phyloP scores from a whole-genome alignment of 176 grass and related monocot species.

The Poa annua region DNA sequence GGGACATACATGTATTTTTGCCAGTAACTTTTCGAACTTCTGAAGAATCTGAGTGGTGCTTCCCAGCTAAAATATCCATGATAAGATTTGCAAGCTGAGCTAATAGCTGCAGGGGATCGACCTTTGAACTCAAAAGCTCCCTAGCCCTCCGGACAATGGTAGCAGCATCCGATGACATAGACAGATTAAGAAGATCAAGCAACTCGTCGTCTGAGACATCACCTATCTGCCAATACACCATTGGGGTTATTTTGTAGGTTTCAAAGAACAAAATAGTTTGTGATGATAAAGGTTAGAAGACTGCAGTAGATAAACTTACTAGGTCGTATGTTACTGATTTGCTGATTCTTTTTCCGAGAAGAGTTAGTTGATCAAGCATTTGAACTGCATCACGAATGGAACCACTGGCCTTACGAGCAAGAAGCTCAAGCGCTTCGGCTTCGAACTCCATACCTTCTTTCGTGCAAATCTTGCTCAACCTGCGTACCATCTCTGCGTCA shows the following conservation, averaged over 20 bases:
- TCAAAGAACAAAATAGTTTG: neutral
- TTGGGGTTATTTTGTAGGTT: conserved; percentile 30
- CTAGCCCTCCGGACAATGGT: conserved; percentile 72
- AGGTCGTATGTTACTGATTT: conserved; percentile 71
- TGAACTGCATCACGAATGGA: conserved; percentile 81
- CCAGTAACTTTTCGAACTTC: conserved; percentile 52
- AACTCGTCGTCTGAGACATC: conserved; percentile 87
- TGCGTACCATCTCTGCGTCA: conserved; percentile 48
- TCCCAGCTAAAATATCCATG: conserved; percentile 82
- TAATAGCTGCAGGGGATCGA: conserved; percentile 70
- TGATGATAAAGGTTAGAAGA: conserved; percentile 21
- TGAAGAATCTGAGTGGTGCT: conserved; percentile 42
- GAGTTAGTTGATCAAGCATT: conserved; percentile 82
- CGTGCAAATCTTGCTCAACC: conserved; percentile 73
- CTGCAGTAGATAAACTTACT: conserved; percentile 46
- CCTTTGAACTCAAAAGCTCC: conserved; percentile 82
- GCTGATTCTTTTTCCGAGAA: conserved; percentile 84
- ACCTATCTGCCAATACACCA: conserved; percentile 64
- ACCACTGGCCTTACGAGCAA: conserved; percentile 76
- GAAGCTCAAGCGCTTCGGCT: conserved; percentile 65
- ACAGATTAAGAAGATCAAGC: conserved; percentile 72
- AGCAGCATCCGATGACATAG: conserved; percentile 85
- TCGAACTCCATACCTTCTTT: conserved; percentile 87
- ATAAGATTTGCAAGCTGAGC: conserved; percentile 87
- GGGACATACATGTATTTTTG: conserved; percentile 48